Evolutionary conservation across 192 early-diverging fungal species (phyloP).

Genomic region (Entomortierella beljakovae): DNA sequence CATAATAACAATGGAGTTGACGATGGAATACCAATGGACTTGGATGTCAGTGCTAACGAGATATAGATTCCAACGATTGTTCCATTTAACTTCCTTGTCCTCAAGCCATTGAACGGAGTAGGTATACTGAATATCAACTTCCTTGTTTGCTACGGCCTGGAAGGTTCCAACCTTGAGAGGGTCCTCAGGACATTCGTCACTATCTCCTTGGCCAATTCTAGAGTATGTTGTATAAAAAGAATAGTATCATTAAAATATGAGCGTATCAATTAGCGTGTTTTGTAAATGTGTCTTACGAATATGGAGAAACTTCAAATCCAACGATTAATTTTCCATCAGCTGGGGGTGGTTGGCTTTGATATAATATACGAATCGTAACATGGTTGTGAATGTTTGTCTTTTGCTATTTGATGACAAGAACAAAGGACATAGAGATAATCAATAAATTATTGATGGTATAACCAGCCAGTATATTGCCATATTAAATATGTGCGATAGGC

Average conservation of each 20-base stretch:
- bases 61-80: conserved; percentile 75
- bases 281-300: conserved; percentile 67
- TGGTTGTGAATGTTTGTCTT: conserved; percentile 76
- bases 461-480: too few species aligned
- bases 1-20: conserved; percentile 76
- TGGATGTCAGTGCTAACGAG: conserved; percentile 60
- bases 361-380: conserved; percentile 69
- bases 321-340: conserved; percentile 64
- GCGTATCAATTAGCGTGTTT: not conserved
- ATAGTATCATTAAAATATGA: not conserved
- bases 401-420: conserved; percentile 14
- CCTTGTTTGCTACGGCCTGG: conserved; percentile 46
- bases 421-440: not conserved
- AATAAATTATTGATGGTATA: too few species aligned
- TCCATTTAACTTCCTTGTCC: conserved; percentile 61
- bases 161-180: conserved; percentile 50
- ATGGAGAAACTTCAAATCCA: conserved; percentile 79
- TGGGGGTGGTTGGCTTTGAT: conserved; percentile 53
- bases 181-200: conserved; percentile 33
- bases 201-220: conserved; percentile 38
- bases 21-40: conserved; percentile 76
- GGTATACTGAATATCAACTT: conserved; percentile 64
- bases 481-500: too few species aligned
- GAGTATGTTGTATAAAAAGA: not conserved
- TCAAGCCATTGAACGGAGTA: conserved; percentile 82